Evolutionary conservation across 2,329 filamentous ascomycete species (phyloP).

Genomic region (Didymosphaeria variabile): DNA sequence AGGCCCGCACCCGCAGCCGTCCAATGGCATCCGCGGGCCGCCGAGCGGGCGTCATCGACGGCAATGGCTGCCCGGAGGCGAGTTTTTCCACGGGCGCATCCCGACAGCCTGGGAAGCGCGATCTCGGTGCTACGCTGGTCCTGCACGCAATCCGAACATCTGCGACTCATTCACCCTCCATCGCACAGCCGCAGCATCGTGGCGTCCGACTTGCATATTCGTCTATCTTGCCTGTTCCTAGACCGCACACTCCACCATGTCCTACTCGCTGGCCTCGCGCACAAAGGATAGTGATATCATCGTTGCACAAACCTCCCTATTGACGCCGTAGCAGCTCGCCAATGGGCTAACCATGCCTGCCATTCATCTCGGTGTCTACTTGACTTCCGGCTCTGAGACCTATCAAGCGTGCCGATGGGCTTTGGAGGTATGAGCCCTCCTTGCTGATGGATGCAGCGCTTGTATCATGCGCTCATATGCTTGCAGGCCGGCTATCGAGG

Average conservation of each 20-base stretch:
- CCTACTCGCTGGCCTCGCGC: conserved; percentile 53
- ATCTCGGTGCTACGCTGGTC: conserved; percentile 8
- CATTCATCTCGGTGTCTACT: conserved; percentile 78
- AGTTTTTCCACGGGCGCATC: conserved; percentile 7
- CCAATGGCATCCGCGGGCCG: conserved; percentile 1
- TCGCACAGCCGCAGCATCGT: conserved; percentile 26
- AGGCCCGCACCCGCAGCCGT: too few relatives aligned
- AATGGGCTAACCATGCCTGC: conserved; percentile 74
- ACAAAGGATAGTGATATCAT: conserved; percentile 45
- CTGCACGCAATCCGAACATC: conserved; percentile 35
- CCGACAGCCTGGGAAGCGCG: conserved; percentile 22
- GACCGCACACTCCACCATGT: conserved; percentile 14
- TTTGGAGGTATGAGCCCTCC: conserved; percentile 57
- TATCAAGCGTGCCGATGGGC: conserved; percentile 66
- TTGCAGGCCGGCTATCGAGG: conserved; percentile 57
- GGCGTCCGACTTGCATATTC: conserved; percentile 35
- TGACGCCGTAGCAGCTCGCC: conserved; percentile 49
- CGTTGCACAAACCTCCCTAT: conserved; percentile 22
- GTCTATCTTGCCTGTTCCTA: conserved; percentile 30
- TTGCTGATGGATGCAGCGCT: conserved; percentile 23
- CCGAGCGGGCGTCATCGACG: conserved; percentile 8
- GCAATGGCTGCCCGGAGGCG: conserved; percentile 15
- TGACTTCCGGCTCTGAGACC: conserved; percentile 71
- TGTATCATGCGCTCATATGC: conserved; percentile 24
- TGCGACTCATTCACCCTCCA: conserved; percentile 28